Evolutionary conservation across 495 filamentous ascomycete genomes (phyloP).

Genomic region (Penicillium herquei): DNA sequence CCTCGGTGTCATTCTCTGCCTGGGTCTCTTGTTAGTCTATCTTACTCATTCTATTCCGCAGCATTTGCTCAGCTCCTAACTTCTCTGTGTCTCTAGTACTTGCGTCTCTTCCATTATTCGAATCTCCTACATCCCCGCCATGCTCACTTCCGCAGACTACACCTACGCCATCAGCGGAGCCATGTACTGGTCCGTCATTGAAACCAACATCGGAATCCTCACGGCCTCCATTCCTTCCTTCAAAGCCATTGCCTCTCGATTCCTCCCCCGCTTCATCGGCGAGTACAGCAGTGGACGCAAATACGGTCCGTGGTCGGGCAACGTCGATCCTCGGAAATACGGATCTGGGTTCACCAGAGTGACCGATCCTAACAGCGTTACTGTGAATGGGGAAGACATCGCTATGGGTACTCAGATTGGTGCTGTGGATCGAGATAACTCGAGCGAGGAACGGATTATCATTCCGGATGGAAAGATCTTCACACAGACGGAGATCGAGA

Average conservation of each 20-base stretch:
- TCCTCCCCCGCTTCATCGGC: conserved; percentile 39
- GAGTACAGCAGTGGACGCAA: conserved; percentile 35
- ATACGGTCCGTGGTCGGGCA: conserved; percentile 29
- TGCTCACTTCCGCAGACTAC: conserved; percentile 34
- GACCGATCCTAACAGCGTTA: conserved; percentile 22
- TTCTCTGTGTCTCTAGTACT: conserved; percentile 20
- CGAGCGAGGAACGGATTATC: conserved; percentile 37
- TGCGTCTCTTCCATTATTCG: conserved; percentile 44
- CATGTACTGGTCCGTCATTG: conserved; percentile 47
- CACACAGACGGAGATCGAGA: conserved; percentile 38
- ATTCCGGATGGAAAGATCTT: conserved; percentile 39
- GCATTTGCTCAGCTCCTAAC: neutral
- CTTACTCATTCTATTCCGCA: neutral
- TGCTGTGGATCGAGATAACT: conserved; percentile 12
- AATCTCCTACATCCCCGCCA: conserved; percentile 39
- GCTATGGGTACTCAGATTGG: conserved; percentile 29
- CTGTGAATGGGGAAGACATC: conserved; percentile 15
- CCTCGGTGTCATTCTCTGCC: conserved; percentile 34
- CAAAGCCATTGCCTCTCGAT: conserved; percentile 42
- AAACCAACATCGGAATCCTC: conserved; percentile 44
- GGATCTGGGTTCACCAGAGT: conserved; percentile 33
- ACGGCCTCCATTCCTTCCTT: conserved; percentile 42
- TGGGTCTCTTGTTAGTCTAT: conserved; percentile 40
- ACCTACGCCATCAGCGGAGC: conserved; percentile 41
- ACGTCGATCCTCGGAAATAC: conserved; percentile 17